Evolutionary conservation across 805 yeast species (phyloP).

Genomic region (Brettanomyces bruxellensis): DNA sequence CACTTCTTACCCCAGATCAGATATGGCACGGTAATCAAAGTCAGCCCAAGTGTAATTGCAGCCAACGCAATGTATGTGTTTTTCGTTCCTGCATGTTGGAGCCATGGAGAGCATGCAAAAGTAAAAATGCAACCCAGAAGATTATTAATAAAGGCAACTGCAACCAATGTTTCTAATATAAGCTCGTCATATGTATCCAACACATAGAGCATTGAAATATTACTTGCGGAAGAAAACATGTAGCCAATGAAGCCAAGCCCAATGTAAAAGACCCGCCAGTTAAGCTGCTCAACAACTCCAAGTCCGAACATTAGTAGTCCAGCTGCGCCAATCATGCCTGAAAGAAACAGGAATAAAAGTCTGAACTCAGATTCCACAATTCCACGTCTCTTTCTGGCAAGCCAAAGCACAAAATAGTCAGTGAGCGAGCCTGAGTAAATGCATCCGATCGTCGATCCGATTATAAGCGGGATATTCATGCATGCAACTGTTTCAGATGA

Average conservation of each 20-base stretch:
- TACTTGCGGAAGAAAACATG: slow-evolving; percentile 62
- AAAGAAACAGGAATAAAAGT: slow-evolving; percentile 45
- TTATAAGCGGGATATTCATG: slow-evolving; percentile 65
- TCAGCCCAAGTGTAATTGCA: slow-evolving; percentile 43
- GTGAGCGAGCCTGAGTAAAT: slow-evolving; percentile 54
- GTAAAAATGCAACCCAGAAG: slow-evolving; percentile 57
- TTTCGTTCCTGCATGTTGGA: slow-evolving; percentile 44
- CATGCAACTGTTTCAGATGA: slow-evolving; percentile 57
- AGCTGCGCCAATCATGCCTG: slow-evolving; percentile 50
- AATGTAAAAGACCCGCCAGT: slow-evolving; percentile 46
- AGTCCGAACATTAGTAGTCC: slow-evolving; percentile 60
- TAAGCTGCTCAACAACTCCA: slow-evolving; percentile 44
- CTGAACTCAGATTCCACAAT: slow-evolving; percentile 58
- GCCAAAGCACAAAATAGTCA: slow-evolving; percentile 56
- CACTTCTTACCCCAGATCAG: slow-evolving; percentile 51
- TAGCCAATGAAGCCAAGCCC: slow-evolving; percentile 60
- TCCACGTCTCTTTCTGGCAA: slow-evolving; percentile 53
- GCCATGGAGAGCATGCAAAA: slow-evolving; percentile 58
- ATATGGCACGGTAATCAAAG: slow-evolving; percentile 46
- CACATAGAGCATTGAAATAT: slow-evolving; percentile 53
- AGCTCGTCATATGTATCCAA: slow-evolving; percentile 62
- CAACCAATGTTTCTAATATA: slow-evolving; percentile 59
- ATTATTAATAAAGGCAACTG: slow-evolving; percentile 55
- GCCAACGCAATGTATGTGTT: slow-evolving; percentile 57
- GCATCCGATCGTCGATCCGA: slow-evolving; percentile 60